These are phyloP conservation scores for Backusella tarrabulga DNA, from an alignment of 192 early-diverging fungal genomes.

Conservation along the genomic window DNA sequence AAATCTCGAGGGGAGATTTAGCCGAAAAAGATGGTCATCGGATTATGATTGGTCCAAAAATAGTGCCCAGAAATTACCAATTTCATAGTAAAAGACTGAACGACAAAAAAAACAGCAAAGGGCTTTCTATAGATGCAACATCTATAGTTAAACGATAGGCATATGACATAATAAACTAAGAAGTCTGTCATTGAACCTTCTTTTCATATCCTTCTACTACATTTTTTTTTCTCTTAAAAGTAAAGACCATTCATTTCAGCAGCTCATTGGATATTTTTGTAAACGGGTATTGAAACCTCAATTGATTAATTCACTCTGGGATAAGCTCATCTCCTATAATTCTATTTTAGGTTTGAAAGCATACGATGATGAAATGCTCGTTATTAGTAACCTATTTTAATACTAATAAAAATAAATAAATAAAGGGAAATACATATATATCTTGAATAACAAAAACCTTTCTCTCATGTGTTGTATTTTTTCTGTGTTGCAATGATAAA, in stretches of 20 bases:
- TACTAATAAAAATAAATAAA: neutral
- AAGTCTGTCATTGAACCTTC: neutral
- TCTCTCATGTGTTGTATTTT: neutral
- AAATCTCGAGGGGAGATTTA: neutral
- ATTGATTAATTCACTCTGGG: neutral
- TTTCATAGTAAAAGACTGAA: neutral
- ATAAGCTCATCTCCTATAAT: neutral
- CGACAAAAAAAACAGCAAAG: neutral
- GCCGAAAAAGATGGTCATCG: neutral
- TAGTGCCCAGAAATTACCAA: neutral
- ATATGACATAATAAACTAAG: neutral
- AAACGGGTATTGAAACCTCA: neutral
- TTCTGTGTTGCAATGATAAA: too few relatives aligned
- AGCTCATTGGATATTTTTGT: neutral
- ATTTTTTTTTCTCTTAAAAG: neutral
- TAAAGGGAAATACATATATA: too few relatives aligned
- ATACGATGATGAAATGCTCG: neutral
- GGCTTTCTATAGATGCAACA: neutral
- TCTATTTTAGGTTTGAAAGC: constrained; percentile 7
- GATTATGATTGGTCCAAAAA: neutral
- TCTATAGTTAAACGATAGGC: neutral
- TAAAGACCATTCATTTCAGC: neutral
- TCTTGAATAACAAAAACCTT: too few relatives aligned
- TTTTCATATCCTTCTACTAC: neutral
- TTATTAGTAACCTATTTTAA: neutral